These are phyloP conservation scores for Epichloe bromicola DNA, from an alignment of 2,329 filamentous ascomycete species.

Conservation along the genomic window DNA sequence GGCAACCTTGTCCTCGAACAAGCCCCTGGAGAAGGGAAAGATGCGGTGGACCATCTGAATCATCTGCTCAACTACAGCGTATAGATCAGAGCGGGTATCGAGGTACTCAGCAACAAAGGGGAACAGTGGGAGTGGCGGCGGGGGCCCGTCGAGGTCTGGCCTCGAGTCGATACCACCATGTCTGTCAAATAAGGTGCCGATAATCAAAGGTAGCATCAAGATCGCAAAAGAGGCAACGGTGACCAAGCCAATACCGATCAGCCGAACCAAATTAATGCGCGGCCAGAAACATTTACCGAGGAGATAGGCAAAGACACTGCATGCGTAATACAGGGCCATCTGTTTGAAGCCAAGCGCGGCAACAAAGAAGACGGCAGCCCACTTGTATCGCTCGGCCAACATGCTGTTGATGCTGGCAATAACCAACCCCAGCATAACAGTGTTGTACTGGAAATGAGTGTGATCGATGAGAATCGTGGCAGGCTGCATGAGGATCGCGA, in stretches of 20 bases:
- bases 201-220: conserved; percentile 61
- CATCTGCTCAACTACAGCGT: conserved; percentile 63
- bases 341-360: conserved; percentile 94
- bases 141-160: conserved; percentile 43
- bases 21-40: conserved; percentile 86
- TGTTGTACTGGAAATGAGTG: conserved; percentile 96
- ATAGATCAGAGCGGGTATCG: conserved; percentile 55
- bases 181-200: conserved; percentile 57
- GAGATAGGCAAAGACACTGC: conserved; percentile 82
- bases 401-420: conserved; percentile 81
- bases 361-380: conserved; percentile 90
- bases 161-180: conserved; percentile 48
- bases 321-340: conserved; percentile 97
- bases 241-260: conserved; percentile 61
- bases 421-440: conserved; percentile 90
- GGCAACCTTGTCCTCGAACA: conserved; percentile 98
- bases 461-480: conserved; percentile 86
- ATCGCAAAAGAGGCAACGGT: conserved; percentile 63
- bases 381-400: conserved; percentile 69
- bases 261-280: conserved; percentile 49
- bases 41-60: conserved; percentile 81
- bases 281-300: conserved; percentile 78
- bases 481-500: conserved; percentile 86
- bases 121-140: conserved; percentile 50
- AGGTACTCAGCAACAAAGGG: conserved; percentile 44